Evolutionary conservation across 1,284 basidiomycete genomes (phyloP).

Genomic region (Phenoliferia sp.): DNA sequence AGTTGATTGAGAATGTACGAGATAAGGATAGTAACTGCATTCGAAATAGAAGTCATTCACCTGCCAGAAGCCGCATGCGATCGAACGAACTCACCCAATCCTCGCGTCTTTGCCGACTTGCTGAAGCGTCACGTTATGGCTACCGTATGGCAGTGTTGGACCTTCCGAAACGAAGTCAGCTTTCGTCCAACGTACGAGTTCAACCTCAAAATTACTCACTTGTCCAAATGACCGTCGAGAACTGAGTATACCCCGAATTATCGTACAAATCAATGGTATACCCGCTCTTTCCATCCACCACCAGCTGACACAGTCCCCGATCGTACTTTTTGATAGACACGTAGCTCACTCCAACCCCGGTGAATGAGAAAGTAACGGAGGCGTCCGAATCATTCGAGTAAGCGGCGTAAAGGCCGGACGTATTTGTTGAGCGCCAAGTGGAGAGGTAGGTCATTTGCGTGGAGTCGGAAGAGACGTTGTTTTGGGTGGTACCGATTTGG

Average conservation of each 20-base stretch:
- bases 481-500: slow-evolving; percentile 11
- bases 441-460: slow-evolving; percentile 13
- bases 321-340: slow-evolving; percentile 19
- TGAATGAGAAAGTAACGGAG: slow-evolving; percentile 27
- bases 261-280: slow-evolving; percentile 30
- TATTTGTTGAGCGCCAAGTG: neutral
- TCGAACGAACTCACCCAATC: slow-evolving; percentile 19
- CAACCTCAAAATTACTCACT: neutral
- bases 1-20: neutral
- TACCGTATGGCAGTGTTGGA: slow-evolving; percentile 16
- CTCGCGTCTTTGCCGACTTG: slow-evolving; percentile 24
- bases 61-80: neutral
- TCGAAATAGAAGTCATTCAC: neutral
- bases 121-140: slow-evolving; percentile 23
- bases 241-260: slow-evolving; percentile 15
- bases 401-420: slow-evolving; percentile 15
- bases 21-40: slow-evolving; percentile 27
- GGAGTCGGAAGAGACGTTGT: slow-evolving; percentile 31
- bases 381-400: slow-evolving; percentile 27
- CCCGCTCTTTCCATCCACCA: slow-evolving; percentile 10
- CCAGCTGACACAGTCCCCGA: slow-evolving; percentile 23
- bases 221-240: slow-evolving; percentile 15
- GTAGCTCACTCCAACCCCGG: slow-evolving; percentile 22
- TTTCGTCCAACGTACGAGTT: neutral
- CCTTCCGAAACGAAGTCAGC: neutral